Evolutionary conservation across 1,284 basidiomycete species (phyloP).

Genomic region (Tilletia setariae): DNA sequence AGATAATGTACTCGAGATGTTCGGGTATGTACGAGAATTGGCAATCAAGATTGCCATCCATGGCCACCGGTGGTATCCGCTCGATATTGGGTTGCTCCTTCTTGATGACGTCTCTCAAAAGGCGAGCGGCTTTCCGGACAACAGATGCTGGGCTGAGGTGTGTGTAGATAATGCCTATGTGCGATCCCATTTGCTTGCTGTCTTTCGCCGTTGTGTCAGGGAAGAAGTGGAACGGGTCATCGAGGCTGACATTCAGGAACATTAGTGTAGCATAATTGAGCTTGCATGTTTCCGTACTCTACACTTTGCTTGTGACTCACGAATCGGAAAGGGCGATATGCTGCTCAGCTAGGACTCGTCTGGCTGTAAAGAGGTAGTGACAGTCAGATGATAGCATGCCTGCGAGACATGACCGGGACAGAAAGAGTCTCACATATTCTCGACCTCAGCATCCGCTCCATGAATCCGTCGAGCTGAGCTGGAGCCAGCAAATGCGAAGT

Average conservation of each 20-base stretch:
- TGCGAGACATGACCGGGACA: background rate
- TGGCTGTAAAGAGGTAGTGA: slow-evolving; percentile 51
- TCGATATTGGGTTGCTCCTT: slow-evolving; percentile 56
- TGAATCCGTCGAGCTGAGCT: slow-evolving; percentile 77
- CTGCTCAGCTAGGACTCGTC: slow-evolving; percentile 82
- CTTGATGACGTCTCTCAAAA: slow-evolving; percentile 65
- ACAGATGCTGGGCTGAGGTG: slow-evolving; percentile 64
- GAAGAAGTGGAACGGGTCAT: slow-evolving; percentile 46
- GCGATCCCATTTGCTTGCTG: slow-evolving; percentile 48
- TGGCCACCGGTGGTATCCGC: slow-evolving; percentile 64
- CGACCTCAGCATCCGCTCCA: slow-evolving; percentile 84
- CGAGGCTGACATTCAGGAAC: slow-evolving; percentile 19
- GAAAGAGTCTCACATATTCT: slow-evolving; percentile 62
- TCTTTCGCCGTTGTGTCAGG: slow-evolving; percentile 20
- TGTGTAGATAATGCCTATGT: slow-evolving; percentile 83
- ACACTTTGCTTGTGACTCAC: slow-evolving; percentile 36
- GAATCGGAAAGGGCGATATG: slow-evolving; percentile 76
- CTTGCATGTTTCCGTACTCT: background rate
- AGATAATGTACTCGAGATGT: slow-evolving; percentile 80
- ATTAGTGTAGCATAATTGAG: background rate
- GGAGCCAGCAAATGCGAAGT: slow-evolving; percentile 71
- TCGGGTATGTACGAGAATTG: slow-evolving; percentile 81
- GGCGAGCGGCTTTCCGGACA: slow-evolving; percentile 64
- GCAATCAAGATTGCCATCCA: slow-evolving; percentile 72
- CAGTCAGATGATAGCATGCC: background rate